Conservation (phyloP, 2,329 filamentous ascomycete species). For the Passalora sequoiae region DNA sequence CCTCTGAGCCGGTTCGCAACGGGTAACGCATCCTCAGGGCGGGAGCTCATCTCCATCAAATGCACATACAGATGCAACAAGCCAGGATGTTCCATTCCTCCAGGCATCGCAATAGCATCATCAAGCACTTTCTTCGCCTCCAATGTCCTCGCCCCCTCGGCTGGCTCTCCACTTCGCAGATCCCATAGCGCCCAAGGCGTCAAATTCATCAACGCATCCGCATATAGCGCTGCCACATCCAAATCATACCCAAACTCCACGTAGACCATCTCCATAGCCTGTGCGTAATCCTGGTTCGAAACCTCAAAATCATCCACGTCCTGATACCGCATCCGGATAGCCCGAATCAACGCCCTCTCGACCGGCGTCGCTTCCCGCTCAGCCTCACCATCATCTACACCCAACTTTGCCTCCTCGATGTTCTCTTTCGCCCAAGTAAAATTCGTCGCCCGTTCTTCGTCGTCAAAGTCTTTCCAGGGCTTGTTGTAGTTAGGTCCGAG, state of each 20-base stretch:
- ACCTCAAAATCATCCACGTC: slow-evolving; percentile 47
- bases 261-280: slow-evolving; percentile 57
- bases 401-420: slow-evolving; percentile 39
- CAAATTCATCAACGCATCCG: slow-evolving; percentile 61
- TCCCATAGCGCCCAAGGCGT: slow-evolving; percentile 64
- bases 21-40: slow-evolving; percentile 58
- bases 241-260: slow-evolving; percentile 50
- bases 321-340: slow-evolving; percentile 57
- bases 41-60: slow-evolving; percentile 69
- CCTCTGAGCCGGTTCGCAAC: slow-evolving; percentile 58
- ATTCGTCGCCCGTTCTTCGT: slow-evolving; percentile 51
- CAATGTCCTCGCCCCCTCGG: slow-evolving; percentile 50
- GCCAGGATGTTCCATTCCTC: slow-evolving; percentile 58
- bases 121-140: slow-evolving; percentile 58
- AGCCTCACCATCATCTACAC: slow-evolving; percentile 24
- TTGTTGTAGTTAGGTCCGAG: slow-evolving; percentile 77
- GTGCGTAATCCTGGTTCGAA: slow-evolving; percentile 58
- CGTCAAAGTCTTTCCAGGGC: slow-evolving; percentile 67
- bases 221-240: slow-evolving; percentile 60
- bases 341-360: slow-evolving; percentile 60
- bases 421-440: slow-evolving; percentile 48
- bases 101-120: slow-evolving; percentile 48
- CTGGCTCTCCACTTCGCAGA: slow-evolving; percentile 53
- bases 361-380: slow-evolving; percentile 40
- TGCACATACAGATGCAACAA: slow-evolving; percentile 72